Conservation (phyloP, 257 asterid genomes). For the Solanum lignicaule region DNA sequence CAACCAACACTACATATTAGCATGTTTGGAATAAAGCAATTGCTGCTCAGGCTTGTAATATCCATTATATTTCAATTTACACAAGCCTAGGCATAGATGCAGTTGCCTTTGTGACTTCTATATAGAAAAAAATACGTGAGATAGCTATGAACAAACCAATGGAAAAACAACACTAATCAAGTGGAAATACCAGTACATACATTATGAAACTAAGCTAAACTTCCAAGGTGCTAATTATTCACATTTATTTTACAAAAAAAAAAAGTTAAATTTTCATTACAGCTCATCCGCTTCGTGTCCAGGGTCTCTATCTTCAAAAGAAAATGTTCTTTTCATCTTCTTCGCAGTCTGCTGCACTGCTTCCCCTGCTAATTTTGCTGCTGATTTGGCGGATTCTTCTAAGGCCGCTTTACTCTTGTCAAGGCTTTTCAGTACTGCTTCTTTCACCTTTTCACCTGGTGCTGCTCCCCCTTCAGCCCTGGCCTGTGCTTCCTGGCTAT, state of each 20-base stretch:
- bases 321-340: slow-evolving; percentile 6
- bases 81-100: neutral
- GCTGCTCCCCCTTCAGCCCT: neutral
- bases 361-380: slow-evolving; percentile 10
- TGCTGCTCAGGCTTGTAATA: neutral
- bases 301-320: neutral
- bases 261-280: neutral
- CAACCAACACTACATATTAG: neutral
- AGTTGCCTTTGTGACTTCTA: neutral
- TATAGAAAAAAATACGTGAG: neutral
- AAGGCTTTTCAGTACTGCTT: slow-evolving; percentile 29
- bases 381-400: slow-evolving; percentile 22
- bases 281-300: slow-evolving; percentile 3
- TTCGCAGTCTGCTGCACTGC: neutral
- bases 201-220: neutral
- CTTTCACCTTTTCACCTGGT: slow-evolving; percentile 19
- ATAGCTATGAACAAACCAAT: neutral
- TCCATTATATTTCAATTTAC: neutral
- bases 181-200: neutral
- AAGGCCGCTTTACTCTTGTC: slow-evolving; percentile 18
- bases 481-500: neutral
- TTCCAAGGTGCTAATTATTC: neutral
- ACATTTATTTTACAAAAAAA: neutral
- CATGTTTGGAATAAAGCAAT: neutral
- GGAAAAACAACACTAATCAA: neutral